Base-by-base conservation (phyloP, 441 rosid genomes). In the Biscutella laevigata region DNA sequence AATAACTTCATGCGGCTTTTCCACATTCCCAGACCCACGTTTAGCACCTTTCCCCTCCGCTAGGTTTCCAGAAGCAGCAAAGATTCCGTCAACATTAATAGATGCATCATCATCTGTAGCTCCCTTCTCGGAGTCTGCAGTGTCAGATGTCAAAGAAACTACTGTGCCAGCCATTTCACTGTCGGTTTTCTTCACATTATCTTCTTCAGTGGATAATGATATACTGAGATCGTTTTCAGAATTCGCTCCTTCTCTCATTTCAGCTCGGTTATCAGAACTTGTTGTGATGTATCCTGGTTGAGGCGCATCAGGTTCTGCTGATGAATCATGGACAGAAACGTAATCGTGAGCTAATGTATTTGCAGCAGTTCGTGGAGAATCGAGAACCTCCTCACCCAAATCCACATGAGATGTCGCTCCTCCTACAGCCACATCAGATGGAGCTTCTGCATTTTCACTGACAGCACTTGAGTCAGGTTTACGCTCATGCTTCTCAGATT, bases 401-500 rank as follows among this genome's bases (percentile, higher is more conserved):
- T 74, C 78, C 59, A 41, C 42, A 40, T 51, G 57, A 61, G 76
- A 62, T 21, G 53, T 43, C 49, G 24, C 47, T 68, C 77, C 92
- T 63, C 24, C 74, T 62, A 67, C 82, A 24, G 56, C 55, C 60
- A 67, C 77, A 54, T 38, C 48, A 11, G 67, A 46, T 2, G 52
- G 42, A 59, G 37, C 53, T 45, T 68, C 55, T 12, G 74, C 36
- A 53, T 52, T 59, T 3, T 64, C 60, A 57, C 66, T 45, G 42
- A 46, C 39, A 42, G 78, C 44, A 53, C 62, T 54, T 17, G 68
- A 52, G 36, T 74, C 89, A 71, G 67, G 47, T 62, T 77, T 81
- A 50, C 67, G 56, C 75, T 81, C 88, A 60, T 48, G 72, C 59
- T 72, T 77, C 67, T 75, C 91, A 7, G 81, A 66, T 67, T 80